A percentile compares a stretch with the other conserved stretches of the same genome.
These are phyloP conservation scores for Entoloma clypeatum DNA, from an alignment of 1,284 basidiomycete species.

Conservation along the genomic window DNA sequence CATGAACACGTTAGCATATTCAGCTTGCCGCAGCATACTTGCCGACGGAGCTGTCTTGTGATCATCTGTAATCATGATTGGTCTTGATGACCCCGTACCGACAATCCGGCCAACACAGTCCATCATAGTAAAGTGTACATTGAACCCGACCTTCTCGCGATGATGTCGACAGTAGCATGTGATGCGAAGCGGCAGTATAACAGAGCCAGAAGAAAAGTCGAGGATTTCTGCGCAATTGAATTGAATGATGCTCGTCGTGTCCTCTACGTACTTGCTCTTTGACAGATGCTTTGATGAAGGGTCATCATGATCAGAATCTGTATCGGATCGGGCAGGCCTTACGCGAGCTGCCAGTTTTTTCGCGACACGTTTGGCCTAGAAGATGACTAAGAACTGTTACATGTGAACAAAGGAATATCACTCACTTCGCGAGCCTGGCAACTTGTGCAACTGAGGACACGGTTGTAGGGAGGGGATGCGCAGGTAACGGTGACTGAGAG, in stretches of 20 bases:
- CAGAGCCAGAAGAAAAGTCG: constrained; percentile 86
- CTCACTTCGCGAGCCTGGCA: constrained; percentile 82
- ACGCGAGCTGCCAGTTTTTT: constrained; percentile 81
- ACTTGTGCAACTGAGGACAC: constrained; percentile 78
- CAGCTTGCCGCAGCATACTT: constrained; percentile 26
- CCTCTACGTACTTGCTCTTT: constrained; percentile 54
- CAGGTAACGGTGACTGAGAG: constrained; percentile 68
- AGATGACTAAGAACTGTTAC: constrained; percentile 12
- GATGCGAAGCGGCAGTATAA: constrained; percentile 88
- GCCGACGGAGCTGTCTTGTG: constrained; percentile 70
- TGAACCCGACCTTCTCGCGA: constrained; percentile 95
- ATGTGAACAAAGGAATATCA: constrained; percentile 9
- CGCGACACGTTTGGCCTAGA: constrained; percentile 81
- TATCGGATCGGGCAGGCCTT: constrained; percentile 71
- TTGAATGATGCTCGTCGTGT: constrained; percentile 83
- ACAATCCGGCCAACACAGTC: constrained; percentile 80
- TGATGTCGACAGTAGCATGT: constrained; percentile 99
- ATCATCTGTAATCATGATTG: constrained; percentile 99
- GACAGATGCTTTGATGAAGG: constrained; percentile 32
- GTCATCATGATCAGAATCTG: constrained; percentile 65
- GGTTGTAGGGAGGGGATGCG: constrained; percentile 73
- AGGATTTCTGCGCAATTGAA: constrained; percentile 96
- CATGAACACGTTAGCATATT: constrained; percentile 28
- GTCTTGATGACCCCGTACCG: constrained; percentile 80
- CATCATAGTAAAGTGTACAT: constrained; percentile 86